These are phyloP conservation scores for Phytopythium delawarense DNA, from an alignment of 352 stramenopile genomes.

Conservation along the genomic window DNA sequence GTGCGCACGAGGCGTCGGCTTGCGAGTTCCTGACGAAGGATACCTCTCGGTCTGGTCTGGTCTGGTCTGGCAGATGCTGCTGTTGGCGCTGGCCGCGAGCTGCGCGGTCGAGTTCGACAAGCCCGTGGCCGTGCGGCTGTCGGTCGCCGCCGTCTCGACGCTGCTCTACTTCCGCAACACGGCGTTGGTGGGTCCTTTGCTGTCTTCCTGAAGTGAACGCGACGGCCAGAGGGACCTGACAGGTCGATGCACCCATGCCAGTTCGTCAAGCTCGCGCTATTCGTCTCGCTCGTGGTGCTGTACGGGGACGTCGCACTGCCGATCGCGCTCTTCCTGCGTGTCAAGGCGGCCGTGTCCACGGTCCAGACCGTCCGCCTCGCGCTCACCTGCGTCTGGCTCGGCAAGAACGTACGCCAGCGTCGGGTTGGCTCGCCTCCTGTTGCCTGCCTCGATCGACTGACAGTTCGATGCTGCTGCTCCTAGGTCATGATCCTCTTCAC, in stretches of 20 bases:
- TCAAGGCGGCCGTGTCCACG: conserved; percentile 3
- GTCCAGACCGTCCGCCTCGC: conserved; percentile 19
- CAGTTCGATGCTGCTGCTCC: background rate
- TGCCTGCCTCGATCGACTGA: background rate
- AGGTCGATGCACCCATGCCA: conserved; percentile 9
- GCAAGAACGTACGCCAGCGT: conserved; percentile 23
- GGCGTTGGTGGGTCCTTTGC: conserved; percentile 26
- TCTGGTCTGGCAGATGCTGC: conserved; percentile 9
- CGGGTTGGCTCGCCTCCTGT: background rate
- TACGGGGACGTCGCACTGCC: conserved; percentile 59
- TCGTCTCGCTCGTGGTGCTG: conserved; percentile 44
- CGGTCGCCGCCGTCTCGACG: conserved; percentile 16
- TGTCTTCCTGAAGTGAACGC: background rate
- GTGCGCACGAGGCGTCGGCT: background rate
- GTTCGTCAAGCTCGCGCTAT: conserved; percentile 55
- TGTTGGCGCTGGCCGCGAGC: conserved; percentile 22
- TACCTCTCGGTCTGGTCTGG: no score
- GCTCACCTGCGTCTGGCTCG: conserved; percentile 37
- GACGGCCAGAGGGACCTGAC: background rate
- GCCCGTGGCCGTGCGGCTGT: conserved; percentile 37
- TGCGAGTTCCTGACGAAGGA: background rate
- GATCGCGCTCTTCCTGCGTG: conserved; percentile 16
- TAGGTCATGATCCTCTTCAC: conserved; percentile 31
- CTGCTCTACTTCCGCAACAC: conserved; percentile 69
- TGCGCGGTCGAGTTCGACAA: conserved; percentile 55